Evolutionary conservation across 345 rosid species (phyloP).

Genomic region (Populus deltoides): DNA sequence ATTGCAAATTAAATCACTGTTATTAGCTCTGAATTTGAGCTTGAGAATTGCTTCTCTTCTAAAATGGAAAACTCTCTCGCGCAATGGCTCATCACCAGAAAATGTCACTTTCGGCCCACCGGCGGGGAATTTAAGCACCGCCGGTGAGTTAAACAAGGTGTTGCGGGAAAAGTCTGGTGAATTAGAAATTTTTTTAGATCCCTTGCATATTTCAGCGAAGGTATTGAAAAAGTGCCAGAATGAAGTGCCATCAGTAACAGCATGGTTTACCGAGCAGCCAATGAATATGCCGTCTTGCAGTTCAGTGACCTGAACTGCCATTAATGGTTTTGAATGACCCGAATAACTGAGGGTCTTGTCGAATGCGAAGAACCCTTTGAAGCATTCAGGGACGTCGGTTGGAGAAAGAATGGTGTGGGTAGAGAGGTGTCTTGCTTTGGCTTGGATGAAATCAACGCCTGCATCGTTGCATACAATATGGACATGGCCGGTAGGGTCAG

Average conservation of each 20-base stretch:
- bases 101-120: constrained; percentile 79
- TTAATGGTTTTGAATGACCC: constrained; percentile 69
- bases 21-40: constrained; percentile 57
- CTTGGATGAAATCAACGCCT: constrained; percentile 65
- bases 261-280: constrained; percentile 78
- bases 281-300: constrained; percentile 68
- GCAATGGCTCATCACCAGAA: constrained; percentile 62
- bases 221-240: constrained; percentile 96
- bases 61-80: constrained; percentile 83
- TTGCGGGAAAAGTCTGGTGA: constrained; percentile 61
- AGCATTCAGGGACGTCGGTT: constrained; percentile 50
- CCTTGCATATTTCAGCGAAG: constrained; percentile 68
- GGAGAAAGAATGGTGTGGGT: constrained; percentile 42
- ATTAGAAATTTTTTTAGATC: constrained; percentile 54
- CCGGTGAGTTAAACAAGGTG: constrained; percentile 59
- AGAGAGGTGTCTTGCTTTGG: constrained; percentile 46
- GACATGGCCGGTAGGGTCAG: constrained; percentile 58
- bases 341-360: constrained; percentile 71
- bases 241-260: constrained; percentile 87
- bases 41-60: constrained; percentile 65
- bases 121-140: constrained; percentile 61
- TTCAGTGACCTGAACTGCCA: constrained; percentile 85
- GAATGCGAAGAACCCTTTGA: constrained; percentile 69
- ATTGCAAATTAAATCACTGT: constrained; percentile 4
- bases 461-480: constrained; percentile 68